Evolutionary conservation across 1,139 yeast species (phyloP), one percentile per base, ranked within the genome.

Genomic region (Groenewaldozyma auringiensis): DNA sequence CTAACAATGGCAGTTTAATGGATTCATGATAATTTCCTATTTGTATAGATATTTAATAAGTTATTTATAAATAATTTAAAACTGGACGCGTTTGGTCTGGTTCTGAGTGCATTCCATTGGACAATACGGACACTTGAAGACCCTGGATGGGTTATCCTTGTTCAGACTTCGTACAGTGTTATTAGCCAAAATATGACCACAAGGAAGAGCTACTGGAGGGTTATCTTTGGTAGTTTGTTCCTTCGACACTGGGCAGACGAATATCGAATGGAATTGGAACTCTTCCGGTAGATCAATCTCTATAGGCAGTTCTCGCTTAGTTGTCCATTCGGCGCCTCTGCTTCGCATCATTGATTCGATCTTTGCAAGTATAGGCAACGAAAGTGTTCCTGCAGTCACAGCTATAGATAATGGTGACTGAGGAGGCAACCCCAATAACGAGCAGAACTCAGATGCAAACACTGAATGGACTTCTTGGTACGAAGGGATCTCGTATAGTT

Each of bases 241-340:
- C 62, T 86, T 84, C 4, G 92, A 76, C 1, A 88, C 89, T 0
- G 96, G 96, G 62, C 96, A 88, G 3, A 87, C 88, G 63, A 87
- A 88, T 2, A 88, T 80, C 0, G 95, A 86, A 63, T 88, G 96
- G 64, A 79, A 84, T 42, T 69, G 69, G 42, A 77, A 61, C 29
- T 64, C 64, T 0, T 63, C 61, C 0, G 86, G 85, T 25, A 80
- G 61, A 27, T 72, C 71, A 35, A 78, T 71, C 50, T 77, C 83
- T 44, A 79, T 76, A 2, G 85, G 84, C 27, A 80, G 59, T 59
- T 80, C 84, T 50, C 74, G 69, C 32, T 65, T 60, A 0, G 78
- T 68, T 1, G 79, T 69, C 83, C 83, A 78, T 49, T 74, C 80
- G 4, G 79, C 70, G 33, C 67, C 65, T n/a, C 71, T 64, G 53